Evolutionary conservation across 345 rosid species (phyloP).

Genomic region (Jatropha curcas): DNA sequence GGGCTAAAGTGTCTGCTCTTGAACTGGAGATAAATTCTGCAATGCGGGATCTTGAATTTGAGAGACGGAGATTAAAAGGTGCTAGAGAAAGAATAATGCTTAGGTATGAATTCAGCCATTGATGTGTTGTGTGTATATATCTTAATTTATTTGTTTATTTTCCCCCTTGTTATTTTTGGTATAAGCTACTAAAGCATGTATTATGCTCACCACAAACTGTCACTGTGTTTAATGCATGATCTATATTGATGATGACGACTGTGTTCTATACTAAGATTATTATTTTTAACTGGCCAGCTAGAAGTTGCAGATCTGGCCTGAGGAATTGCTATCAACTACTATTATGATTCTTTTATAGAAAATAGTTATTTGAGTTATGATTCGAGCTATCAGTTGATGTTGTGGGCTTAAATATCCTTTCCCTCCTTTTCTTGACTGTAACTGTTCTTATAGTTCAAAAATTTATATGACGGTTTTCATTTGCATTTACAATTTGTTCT

Average conservation of each 20-base stretch:
- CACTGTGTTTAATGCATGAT: background rate
- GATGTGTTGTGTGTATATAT: background rate
- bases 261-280: background rate
- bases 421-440: background rate
- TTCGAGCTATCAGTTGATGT: background rate
- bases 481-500: background rate
- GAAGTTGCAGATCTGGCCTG: background rate
- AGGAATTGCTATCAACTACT: background rate
- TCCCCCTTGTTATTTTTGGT: background rate
- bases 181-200: background rate
- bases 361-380: background rate
- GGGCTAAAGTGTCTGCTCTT: conserved; percentile 90
- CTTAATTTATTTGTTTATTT: background rate
- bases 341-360: no score
- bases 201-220: background rate
- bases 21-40: conserved; percentile 83
- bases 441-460: background rate
- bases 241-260: background rate
- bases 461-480: no score
- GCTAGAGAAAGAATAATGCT: conserved; percentile 99
- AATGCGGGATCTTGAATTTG: conserved; percentile 83
- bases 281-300: background rate
- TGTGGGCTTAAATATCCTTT: background rate
- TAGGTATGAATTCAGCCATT: conserved; percentile 51
- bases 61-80: conserved; percentile 88